A percentile compares a stretch with the other conserved stretches of the same genome.
phyloP scores from a whole-genome alignment of 2,329 filamentous ascomycete genomes.

The Clarireedia homoeocarpa region DNA sequence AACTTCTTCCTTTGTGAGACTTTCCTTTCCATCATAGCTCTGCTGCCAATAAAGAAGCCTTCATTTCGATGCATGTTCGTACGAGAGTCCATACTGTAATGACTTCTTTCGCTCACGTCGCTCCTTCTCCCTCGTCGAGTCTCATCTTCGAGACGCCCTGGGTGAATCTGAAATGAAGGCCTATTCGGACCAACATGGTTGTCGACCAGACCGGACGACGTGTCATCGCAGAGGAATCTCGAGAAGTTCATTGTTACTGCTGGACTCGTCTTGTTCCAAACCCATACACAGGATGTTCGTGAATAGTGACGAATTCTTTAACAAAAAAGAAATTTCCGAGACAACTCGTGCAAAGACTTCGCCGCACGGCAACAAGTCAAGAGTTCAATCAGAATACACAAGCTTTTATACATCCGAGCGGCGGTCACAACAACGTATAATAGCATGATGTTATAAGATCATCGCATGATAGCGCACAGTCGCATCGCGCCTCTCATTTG shows the following conservation, averaged over 20 bases:
- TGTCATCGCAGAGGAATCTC: neutral
- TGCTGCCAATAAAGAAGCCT: neutral
- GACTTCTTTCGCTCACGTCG: neutral
- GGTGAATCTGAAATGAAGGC: neutral
- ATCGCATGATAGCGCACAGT: conserved; percentile 5
- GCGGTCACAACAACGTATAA: neutral
- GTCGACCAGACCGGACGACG: neutral
- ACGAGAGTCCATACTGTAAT: neutral
- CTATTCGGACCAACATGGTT: neutral
- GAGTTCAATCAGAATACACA: neutral
- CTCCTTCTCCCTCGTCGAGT: neutral
- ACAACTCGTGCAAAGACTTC: neutral
- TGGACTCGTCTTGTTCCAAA: neutral
- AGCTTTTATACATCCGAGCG: neutral
- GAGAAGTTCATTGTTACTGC: neutral
- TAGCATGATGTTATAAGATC: conserved; percentile 1
- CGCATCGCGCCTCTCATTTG: neutral
- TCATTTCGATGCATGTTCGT: neutral
- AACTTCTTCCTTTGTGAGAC: neutral
- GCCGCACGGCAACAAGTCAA: neutral
- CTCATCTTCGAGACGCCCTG: neutral
- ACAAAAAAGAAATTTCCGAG: neutral
- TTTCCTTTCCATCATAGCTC: neutral
- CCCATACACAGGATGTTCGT: neutral
- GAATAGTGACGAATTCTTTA: neutral